Conservation (phyloP, 371 early-diverging fungal species). For the Mucor indicus region DNA sequence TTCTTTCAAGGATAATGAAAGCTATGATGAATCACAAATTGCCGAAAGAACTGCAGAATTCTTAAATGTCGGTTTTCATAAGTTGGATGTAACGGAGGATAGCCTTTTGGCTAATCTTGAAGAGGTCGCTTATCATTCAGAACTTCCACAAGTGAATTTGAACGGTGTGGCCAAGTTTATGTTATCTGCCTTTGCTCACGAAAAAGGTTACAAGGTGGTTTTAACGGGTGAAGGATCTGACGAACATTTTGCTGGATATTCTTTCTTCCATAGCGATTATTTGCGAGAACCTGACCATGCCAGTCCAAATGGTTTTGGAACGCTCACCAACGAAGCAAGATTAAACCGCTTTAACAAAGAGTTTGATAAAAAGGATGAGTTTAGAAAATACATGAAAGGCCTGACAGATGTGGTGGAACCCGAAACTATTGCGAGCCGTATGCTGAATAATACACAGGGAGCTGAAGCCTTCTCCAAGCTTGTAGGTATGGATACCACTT, state of each 20-base stretch:
- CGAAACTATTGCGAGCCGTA: background rate
- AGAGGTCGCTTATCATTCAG: slow-evolving; percentile 17
- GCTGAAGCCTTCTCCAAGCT: background rate
- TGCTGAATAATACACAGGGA: slow-evolving; percentile 3
- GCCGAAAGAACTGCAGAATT: slow-evolving; percentile 21
- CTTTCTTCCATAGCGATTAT: slow-evolving; percentile 43
- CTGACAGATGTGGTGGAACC: background rate
- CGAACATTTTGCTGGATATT: slow-evolving; percentile 64
- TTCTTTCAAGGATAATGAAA: slow-evolving; percentile 12
- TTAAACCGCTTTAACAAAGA: background rate
- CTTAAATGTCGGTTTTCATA: slow-evolving; percentile 13
- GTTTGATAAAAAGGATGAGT: background rate
- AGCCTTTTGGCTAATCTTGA: slow-evolving; percentile 9
- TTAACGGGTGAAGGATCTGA: slow-evolving; percentile 66
- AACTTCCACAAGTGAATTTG: slow-evolving; percentile 13
- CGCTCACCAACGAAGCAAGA: slow-evolving; percentile 3
- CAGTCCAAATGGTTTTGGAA: slow-evolving; percentile 16
- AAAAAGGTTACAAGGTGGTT: slow-evolving; percentile 47
- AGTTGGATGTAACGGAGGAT: slow-evolving; percentile 9
- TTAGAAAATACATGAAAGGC: background rate
- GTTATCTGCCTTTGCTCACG: slow-evolving; percentile 15
- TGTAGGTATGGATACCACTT: background rate
- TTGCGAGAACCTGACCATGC: slow-evolving; percentile 18
- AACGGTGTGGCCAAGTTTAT: slow-evolving; percentile 2
- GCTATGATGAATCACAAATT: slow-evolving; percentile 17